These are phyloP conservation scores for Phytophthora pini DNA, from an alignment of 352 stramenopile genomes.

Conservation along the genomic window DNA sequence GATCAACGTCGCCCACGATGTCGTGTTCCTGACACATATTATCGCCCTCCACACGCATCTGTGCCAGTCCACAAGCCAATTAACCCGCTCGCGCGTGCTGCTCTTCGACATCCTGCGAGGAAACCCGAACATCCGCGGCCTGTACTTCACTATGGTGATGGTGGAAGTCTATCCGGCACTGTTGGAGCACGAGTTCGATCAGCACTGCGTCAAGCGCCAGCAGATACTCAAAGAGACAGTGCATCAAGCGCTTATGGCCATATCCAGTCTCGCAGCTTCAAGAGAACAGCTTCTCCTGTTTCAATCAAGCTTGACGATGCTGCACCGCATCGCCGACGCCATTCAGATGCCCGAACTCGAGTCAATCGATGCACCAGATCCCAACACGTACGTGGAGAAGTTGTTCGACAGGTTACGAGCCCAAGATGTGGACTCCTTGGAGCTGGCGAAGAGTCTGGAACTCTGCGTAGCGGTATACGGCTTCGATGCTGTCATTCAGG, in stretches of 20 bases:
- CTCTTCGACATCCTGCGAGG: constrained; percentile 51
- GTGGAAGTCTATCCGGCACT: constrained; percentile 42
- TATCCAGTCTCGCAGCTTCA: constrained; percentile 27
- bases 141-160: constrained; percentile 50
- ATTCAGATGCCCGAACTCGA: constrained; percentile 44
- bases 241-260: constrained; percentile 37
- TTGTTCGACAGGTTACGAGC: constrained; percentile 8
- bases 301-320: constrained; percentile 42
- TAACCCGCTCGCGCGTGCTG: constrained; percentile 41
- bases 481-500: constrained; percentile 7
- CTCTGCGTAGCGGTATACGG: constrained; percentile 29
- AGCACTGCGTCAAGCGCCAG: constrained; percentile 28
- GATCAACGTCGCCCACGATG: constrained; percentile 41
- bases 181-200: constrained; percentile 42
- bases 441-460: constrained; percentile 37
- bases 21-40: constrained; percentile 49
- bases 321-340: constrained; percentile 41
- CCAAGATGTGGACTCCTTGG: constrained; percentile 16
- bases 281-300: constrained; percentile 42
- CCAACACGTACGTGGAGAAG: constrained; percentile 12
- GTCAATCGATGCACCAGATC: constrained; percentile 13
- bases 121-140: constrained; percentile 49
- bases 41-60: constrained; percentile 47
- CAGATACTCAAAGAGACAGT: constrained; percentile 39
- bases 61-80: constrained; percentile 32